Base-by-base conservation (phyloP, 768 basidiomycete species). In the Phaeotremella fagi region DNA sequence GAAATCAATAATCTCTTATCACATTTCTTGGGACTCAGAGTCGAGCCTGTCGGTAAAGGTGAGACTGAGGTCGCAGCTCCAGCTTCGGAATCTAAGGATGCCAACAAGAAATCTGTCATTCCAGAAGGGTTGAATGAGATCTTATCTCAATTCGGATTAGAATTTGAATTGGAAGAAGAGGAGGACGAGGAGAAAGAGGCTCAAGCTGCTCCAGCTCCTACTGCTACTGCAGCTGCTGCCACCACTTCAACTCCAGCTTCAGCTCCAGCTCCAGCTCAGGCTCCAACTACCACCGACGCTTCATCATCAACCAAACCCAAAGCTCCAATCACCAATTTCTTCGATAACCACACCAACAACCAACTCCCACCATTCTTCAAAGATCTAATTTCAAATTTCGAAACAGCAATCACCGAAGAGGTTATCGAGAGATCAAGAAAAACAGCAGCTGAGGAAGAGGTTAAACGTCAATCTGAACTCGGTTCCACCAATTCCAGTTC, bases 81-180 rank as follows among this genome's bases (percentile, higher is more conserved):
- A 22, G 51, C 45, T 25, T 41, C 38, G 22, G 38, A 7, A 12
- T 9, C 7, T 6, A 18, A 41, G 7, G 38, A 7, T 20, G 20
- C 12, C 9, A 22, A 12, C 38, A 41, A 41, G 7, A 18, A 7
- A 6, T 48, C 38, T 9, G 52, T 27, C 28, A 42, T 64, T 41
- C 62, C 63, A n/a, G 41, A 54, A 12, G 66, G 66, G 36, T 47
- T 70, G 26, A 70, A 70, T 60, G 57, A 66, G 41, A 52, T 70
- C 48, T 63, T 70, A 15, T 49, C 48, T 44, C 62, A 60, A 45
- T 70, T 66, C 49, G 68, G 68, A 27, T 53, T 70, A 22, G 64
- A 57, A 22, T 70, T 70, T 43, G 62, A 64, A 45, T 20, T 41
- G 12, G 20, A 41, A 6, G 56, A 49, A 14, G 33, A 45, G 20